Evolutionary conservation across 2,329 filamentous ascomycete genomes (phyloP).

Genomic region (Trichoderma hamatum): DNA sequence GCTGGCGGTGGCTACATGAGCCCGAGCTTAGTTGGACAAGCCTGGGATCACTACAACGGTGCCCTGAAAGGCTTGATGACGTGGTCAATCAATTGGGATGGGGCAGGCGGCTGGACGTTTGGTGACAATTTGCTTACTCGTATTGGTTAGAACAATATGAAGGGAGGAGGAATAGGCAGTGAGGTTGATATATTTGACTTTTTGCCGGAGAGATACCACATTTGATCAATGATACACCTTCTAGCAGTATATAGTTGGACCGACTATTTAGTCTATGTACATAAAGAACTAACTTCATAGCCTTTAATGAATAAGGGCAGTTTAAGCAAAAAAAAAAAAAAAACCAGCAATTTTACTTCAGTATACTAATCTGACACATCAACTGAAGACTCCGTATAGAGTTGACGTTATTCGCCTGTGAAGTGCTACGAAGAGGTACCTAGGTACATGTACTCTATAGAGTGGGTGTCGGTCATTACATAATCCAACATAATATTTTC

Average conservation of each 20-base stretch:
- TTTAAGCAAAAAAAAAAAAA: not conserved
- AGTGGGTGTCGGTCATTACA: not conserved
- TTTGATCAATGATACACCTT: not conserved
- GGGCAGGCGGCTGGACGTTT: conserved; percentile 41
- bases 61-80: conserved; percentile 43
- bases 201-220: not conserved
- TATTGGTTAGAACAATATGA: conserved; percentile 6
- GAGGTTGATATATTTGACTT: not conserved
- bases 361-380: not conserved
- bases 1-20: conserved; percentile 42
- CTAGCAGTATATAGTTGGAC: not conserved
- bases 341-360: not conserved
- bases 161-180: not conserved
- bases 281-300: not conserved
- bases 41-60: conserved; percentile 39
- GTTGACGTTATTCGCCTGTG: not conserved
- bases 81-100: conserved; percentile 45
- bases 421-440: no score
- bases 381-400: not conserved
- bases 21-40: conserved; percentile 36
- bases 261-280: not conserved
- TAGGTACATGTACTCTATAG: no score
- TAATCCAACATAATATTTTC: not conserved
- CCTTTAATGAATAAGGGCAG: not conserved
- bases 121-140: conserved; percentile 37